Conservation (phyloP, 1,284 basidiomycete genomes). For the Butyriboletus appendiculatus region DNA sequence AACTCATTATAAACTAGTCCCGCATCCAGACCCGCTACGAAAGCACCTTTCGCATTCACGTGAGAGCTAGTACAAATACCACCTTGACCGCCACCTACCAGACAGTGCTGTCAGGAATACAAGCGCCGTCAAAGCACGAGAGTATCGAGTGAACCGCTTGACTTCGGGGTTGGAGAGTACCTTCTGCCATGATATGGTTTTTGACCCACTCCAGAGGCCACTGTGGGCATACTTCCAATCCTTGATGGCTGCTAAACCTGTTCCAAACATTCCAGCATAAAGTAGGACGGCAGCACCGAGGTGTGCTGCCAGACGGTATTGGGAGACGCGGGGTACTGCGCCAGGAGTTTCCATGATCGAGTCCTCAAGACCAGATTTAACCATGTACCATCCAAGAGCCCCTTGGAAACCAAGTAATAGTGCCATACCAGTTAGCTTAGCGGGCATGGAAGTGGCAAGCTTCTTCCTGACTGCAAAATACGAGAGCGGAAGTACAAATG, state of each 20-base stretch:
- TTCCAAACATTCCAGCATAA: conserved; percentile 89
- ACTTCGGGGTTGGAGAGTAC: conserved; percentile 59
- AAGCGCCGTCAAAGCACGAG: conserved; percentile 68
- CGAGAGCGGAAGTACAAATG: conserved; percentile 77
- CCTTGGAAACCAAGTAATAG: conserved; percentile 90
- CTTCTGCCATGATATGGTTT: conserved; percentile 49
- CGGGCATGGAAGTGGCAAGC: conserved; percentile 63
- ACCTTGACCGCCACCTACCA: conserved; percentile 48
- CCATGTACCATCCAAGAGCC: conserved; percentile 99
- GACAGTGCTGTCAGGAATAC: conserved; percentile 92
- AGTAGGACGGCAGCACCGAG: conserved; percentile 88
- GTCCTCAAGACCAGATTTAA: conserved; percentile 92
- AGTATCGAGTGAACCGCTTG: conserved; percentile 58
- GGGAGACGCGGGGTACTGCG: conserved; percentile 92
- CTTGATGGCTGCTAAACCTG: conserved; percentile 77
- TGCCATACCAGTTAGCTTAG: conserved; percentile 70
- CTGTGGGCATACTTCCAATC: conserved; percentile 76
- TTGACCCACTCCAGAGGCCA: conserved; percentile 44
- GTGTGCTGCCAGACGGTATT: conserved; percentile 96
- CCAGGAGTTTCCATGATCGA: conserved; percentile 78
- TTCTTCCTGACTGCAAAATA: conserved; percentile 77
- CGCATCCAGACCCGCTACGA: conserved; percentile 97
- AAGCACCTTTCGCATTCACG: conserved; percentile 67
- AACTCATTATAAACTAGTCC: conserved; percentile 98
- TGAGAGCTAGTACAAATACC: conserved; percentile 1